Evolutionary conservation across 1,284 basidiomycete species (phyloP).

Genomic region (Leccinum proximum): DNA sequence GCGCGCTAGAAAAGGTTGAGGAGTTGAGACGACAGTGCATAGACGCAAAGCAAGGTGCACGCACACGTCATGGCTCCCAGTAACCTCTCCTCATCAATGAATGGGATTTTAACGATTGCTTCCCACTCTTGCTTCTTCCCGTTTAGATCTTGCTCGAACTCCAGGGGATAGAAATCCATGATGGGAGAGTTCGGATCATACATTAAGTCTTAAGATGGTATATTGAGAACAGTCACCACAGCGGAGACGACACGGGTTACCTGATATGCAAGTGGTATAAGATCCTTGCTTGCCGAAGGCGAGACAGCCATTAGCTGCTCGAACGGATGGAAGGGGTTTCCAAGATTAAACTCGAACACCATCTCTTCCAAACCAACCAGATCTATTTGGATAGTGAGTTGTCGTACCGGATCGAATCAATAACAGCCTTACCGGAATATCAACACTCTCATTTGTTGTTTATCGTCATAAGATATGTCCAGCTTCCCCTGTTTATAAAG

Average conservation of each 20-base stretch:
- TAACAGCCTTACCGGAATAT: slow-evolving; percentile 47
- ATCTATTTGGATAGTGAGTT: slow-evolving; percentile 46
- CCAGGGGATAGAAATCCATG: slow-evolving; percentile 90
- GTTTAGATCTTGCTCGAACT: slow-evolving; percentile 94
- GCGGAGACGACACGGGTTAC: slow-evolving; percentile 38
- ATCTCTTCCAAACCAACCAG: slow-evolving; percentile 75
- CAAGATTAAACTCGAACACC: slow-evolving; percentile 85
- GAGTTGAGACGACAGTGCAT: not conserved
- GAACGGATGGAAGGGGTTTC: slow-evolving; percentile 90
- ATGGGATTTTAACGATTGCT: slow-evolving; percentile 98
- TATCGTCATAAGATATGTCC: slow-evolving; percentile 72
- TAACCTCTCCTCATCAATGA: slow-evolving; percentile 87
- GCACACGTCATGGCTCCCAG: slow-evolving; percentile 79
- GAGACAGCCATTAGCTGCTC: slow-evolving; percentile 99
- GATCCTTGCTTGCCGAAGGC: slow-evolving; percentile 85
- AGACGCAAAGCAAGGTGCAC: slow-evolving; percentile 22
- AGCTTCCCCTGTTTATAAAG: slow-evolving; percentile 65
- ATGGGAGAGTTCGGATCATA: slow-evolving; percentile 85
- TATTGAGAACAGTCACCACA: slow-evolving; percentile 7
- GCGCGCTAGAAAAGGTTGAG: slow-evolving; percentile 46
- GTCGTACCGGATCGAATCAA: not conserved
- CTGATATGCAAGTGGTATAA: slow-evolving; percentile 84
- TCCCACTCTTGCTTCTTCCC: slow-evolving; percentile 99
- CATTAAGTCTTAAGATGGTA: slow-evolving; percentile 77
- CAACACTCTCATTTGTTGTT: slow-evolving; percentile 64